Percentiles rank a stretch among this genome's conserved stretches.
Evolutionary conservation across 1,139 yeast species (phyloP).

Genomic region (Hanseniaspora gamundiae): DNA sequence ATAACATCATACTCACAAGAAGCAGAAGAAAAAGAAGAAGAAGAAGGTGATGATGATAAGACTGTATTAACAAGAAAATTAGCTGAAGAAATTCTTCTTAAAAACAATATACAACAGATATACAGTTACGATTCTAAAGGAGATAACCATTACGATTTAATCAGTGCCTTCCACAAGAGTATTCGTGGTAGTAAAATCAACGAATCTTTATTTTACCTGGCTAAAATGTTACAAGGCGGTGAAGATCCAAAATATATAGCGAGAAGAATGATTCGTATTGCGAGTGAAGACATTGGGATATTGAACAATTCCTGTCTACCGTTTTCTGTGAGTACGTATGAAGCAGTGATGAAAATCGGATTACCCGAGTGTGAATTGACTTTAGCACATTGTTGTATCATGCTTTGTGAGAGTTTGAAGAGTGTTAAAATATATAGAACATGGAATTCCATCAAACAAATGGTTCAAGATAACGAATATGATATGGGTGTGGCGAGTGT

Average conservation of each 20-base stretch:
- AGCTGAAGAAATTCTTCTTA: conserved; percentile 5
- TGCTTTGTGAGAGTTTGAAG: conserved; percentile 74
- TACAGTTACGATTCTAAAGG: conserved; percentile 76
- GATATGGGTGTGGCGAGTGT: conserved; percentile 46
- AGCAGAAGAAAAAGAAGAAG: too few relatives aligned
- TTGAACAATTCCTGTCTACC: conserved; percentile 78
- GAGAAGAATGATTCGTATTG: conserved; percentile 82
- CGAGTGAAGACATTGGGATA: conserved; percentile 82
- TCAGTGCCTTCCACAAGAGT: conserved; percentile 87
- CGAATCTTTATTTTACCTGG: conserved; percentile 79
- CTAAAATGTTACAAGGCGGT: conserved; percentile 80
- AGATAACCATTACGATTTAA: conserved; percentile 87
- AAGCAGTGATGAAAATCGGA: conserved; percentile 86
- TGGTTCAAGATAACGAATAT: conserved; percentile 49
- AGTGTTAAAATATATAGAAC: conserved; percentile 79
- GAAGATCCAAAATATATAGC: conserved; percentile 92
- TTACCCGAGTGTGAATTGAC: conserved; percentile 91
- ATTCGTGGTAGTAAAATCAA: conserved; percentile 81
- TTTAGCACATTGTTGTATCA: conserved; percentile 84
- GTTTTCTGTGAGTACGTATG: conserved; percentile 74
- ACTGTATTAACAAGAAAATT: background rate
- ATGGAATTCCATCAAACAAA: conserved; percentile 49
- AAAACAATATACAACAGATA: conserved; percentile 17
- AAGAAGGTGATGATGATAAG: too few relatives aligned
- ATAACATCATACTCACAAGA: background rate